Percentiles rank a stretch among this genome's conserved stretches.
Evolutionary conservation across 2,329 filamentous ascomycete genomes (phyloP).

Genomic region (Cryoendolithus antarcticus): DNA sequence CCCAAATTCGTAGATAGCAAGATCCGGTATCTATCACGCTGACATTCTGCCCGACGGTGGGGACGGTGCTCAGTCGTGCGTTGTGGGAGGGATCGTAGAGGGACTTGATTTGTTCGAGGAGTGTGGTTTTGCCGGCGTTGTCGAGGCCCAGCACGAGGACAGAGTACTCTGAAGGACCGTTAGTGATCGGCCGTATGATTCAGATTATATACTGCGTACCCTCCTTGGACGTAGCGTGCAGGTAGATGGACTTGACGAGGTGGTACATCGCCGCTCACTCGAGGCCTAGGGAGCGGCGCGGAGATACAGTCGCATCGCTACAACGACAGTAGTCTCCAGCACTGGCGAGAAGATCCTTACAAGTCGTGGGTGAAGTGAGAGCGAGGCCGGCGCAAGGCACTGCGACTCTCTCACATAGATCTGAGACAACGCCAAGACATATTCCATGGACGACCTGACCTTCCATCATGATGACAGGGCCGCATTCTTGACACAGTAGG

Average conservation of each 20-base stretch:
- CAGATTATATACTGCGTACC: slow-evolving; percentile 36
- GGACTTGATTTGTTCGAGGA: slow-evolving; percentile 91
- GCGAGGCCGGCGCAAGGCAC: too few species aligned
- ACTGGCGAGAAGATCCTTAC: too few species aligned
- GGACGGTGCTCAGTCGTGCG: slow-evolving; percentile 69
- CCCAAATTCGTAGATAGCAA: slow-evolving; percentile 98
- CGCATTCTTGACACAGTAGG: too few species aligned
- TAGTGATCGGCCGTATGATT: too few species aligned
- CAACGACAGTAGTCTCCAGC: too few species aligned
- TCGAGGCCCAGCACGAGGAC: slow-evolving; percentile 93
- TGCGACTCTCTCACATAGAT: too few species aligned
- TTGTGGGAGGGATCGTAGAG: slow-evolving; percentile 59
- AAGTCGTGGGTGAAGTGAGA: too few species aligned
- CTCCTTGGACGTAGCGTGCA: slow-evolving; percentile 97
- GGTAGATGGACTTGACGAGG: slow-evolving; percentile 85
- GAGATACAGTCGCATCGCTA: too few species aligned
- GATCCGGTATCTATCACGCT: slow-evolving; percentile 80
- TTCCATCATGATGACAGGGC: too few species aligned
- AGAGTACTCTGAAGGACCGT: slow-evolving; percentile 62
- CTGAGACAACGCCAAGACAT: too few species aligned
- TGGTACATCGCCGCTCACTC: slow-evolving; percentile 61
- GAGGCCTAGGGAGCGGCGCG: too few species aligned
- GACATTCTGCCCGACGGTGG: slow-evolving; percentile 94
- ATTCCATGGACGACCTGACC: too few species aligned
- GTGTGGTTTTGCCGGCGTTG: slow-evolving; percentile 96